Percentiles rank a stretch among this genome's conserved stretches.
Conservation (phyloP, 768 basidiomycete species). For the Termitomyces sp. region DNA sequence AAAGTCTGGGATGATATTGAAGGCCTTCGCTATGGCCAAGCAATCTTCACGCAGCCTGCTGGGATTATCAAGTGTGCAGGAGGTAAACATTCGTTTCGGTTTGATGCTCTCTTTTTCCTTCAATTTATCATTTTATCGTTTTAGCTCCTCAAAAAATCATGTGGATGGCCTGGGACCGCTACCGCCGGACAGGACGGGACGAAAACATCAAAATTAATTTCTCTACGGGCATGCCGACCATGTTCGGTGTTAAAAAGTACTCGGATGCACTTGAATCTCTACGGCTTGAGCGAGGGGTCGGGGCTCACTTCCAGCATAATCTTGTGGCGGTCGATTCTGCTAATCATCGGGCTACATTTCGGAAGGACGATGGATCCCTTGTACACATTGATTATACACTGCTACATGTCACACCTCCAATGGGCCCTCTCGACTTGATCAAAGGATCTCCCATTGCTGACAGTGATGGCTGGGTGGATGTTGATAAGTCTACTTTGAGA, state of each 20-base stretch:
- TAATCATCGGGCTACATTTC: constrained; percentile 83
- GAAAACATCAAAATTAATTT: constrained; percentile 66
- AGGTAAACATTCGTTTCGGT: constrained; percentile 35
- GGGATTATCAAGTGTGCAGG: constrained; percentile 93
- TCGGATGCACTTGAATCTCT: constrained; percentile 79
- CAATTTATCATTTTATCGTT: constrained; percentile 18
- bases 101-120: neutral
- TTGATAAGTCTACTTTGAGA: constrained; percentile 74
- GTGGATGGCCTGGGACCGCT: constrained; percentile 95
- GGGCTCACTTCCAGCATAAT: constrained; percentile 79
- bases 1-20: constrained; percentile 85
- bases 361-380: constrained; percentile 63
- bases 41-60: constrained; percentile 92
- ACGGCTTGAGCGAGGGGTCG: constrained; percentile 72
- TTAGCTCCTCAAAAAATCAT: constrained; percentile 86
- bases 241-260: constrained; percentile 98
- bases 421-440: constrained; percentile 82
- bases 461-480: constrained; percentile 83
- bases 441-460: constrained; percentile 77
- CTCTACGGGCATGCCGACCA: constrained; percentile 87
- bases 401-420: constrained; percentile 86
- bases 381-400: constrained; percentile 74
- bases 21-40: constrained; percentile 67
- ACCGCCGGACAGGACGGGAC: constrained; percentile 50
- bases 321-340: constrained; percentile 65